These are phyloP conservation scores for Metschnikowia proteae DNA, from an alignment of 805 yeast species.

Conservation along the genomic window DNA sequence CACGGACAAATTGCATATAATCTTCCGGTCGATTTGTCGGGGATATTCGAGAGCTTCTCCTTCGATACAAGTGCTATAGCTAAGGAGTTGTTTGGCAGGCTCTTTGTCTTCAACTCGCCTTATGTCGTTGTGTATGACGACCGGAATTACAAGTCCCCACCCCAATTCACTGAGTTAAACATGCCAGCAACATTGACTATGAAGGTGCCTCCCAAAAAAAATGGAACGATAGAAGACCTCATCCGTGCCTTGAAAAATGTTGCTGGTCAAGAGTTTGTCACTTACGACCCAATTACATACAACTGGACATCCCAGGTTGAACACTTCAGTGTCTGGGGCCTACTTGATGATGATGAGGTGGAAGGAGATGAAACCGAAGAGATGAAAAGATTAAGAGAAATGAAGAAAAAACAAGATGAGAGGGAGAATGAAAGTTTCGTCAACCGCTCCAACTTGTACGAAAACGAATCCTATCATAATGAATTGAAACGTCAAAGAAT, in stretches of 20 bases:
- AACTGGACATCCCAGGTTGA: constrained; percentile 78
- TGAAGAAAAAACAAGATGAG: constrained; percentile 33
- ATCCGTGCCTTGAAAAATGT: constrained; percentile 49
- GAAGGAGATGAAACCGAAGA: constrained; percentile 33
- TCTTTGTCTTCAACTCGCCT: constrained; percentile 41
- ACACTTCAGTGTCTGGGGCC: constrained; percentile 95
- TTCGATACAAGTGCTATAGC: constrained; percentile 35
- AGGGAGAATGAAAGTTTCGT: constrained; percentile 41
- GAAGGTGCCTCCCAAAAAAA: constrained; percentile 53
- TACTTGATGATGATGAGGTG: constrained; percentile 55
- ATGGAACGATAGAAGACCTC: constrained; percentile 42
- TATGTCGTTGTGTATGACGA: constrained; percentile 64
- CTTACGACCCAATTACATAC: constrained; percentile 72
- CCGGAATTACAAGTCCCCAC: constrained; percentile 37
- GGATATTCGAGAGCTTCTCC: constrained; percentile 40
- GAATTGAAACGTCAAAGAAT: constrained; percentile 36
- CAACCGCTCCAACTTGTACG: constrained; percentile 29
- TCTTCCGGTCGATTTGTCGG: constrained; percentile 65
- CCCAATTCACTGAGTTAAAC: constrained; percentile 67
- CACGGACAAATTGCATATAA: constrained; percentile 65
- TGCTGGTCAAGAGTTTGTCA: constrained; percentile 72
- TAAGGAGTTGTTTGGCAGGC: constrained; percentile 36
- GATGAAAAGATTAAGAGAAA: constrained; percentile 30
- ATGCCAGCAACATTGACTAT: constrained; percentile 73
- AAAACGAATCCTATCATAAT: constrained; percentile 25